These are phyloP conservation scores for Corylus avellana DNA, from an alignment of 306 rosid species.

Conservation along the genomic window DNA sequence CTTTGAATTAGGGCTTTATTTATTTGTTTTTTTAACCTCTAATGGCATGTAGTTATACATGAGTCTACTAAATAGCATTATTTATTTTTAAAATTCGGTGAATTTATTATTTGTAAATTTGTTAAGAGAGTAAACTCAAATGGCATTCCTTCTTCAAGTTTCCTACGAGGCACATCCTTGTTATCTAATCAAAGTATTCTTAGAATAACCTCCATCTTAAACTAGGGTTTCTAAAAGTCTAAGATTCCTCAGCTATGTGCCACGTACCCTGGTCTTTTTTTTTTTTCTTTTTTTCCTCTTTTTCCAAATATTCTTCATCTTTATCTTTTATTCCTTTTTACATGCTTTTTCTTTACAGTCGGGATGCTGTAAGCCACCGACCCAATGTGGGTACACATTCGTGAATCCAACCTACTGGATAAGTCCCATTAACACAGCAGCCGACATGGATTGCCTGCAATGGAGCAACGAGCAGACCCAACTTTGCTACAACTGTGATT, in stretches of 20 bases:
- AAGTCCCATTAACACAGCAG: constrained; percentile 70
- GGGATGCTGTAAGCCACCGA: constrained; percentile 94
- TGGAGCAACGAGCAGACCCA: constrained; percentile 92
- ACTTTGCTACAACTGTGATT: constrained; percentile 76
- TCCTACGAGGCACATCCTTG: too few species aligned
- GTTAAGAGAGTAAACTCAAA: not conserved
- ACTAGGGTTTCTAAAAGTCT: constrained; percentile 27
- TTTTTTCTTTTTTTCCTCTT: not conserved
- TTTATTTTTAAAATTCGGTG: too few species aligned
- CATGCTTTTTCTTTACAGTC: constrained; percentile 35
- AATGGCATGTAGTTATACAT: too few species aligned
- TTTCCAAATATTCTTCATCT: constrained; percentile 4
- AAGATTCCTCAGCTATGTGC: constrained; percentile 38
- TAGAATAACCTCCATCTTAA: not conserved
- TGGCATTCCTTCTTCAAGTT: not conserved
- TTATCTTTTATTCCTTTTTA: constrained; percentile 7
- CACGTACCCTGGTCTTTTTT: not conserved
- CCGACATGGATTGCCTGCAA: constrained; percentile 83
- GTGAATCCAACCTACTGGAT: constrained; percentile 95
- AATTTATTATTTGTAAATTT: not conserved
- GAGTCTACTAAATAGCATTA: too few species aligned
- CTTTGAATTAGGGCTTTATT: too few species aligned
- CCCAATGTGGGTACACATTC: constrained; percentile 75
- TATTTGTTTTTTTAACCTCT: too few species aligned
- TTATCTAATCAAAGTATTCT: not conserved